Evolutionary conservation across 441 rosid genomes (phyloP), one percentile per base, ranked within the genome.

Genomic region (Eutrema salsugineum): DNA sequence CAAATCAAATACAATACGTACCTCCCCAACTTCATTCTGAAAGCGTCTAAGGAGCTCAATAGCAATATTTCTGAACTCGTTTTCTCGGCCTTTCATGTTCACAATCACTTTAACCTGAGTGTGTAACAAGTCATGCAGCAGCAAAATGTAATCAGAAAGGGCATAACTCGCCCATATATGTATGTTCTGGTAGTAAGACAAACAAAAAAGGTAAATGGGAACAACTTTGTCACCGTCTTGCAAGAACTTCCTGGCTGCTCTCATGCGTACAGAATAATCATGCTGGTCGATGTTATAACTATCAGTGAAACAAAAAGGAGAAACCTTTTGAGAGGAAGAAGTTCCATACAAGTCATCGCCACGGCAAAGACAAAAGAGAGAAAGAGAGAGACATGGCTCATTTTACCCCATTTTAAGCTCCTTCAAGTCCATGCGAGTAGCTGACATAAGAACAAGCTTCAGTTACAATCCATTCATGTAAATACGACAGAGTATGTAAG

Each of bases 221-320:
- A 72, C 15, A 50, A 93, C 97, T 90, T 91, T 93, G 80, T 91
- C 94, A 53, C 98, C 98, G 16, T 89, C 94, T 68, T 84, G 87
- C 81, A 93, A 77, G 80, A 91, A 93, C 73, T 86, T 91, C 63
- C 66, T 78, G 5, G 98, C 97, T 48, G 93, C 89, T 86, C 66
- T 91, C 82, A 94, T 56, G 46, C 93, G 96, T 36, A 91, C 98
- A 68, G 82, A 80, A 70, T 89, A 91, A 78, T 94, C 97, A 85
- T 91, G 99, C 63, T 90, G 90, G 68, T 94, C 97, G 47, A 92
- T 94, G 82, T 89, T 94, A 81, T 88, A 88, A 74, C 97, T 94
- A 91, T 43, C 30, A 0, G 4, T 17, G 50, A 76, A 36, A 79
- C 58, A 79, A 75, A 60, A 59, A 40, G 6, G 14, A 76, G 65